phyloP scores from a whole-genome alignment of 2,329 filamentous ascomycete genomes.

The Aspergillus transmontanensis region DNA sequence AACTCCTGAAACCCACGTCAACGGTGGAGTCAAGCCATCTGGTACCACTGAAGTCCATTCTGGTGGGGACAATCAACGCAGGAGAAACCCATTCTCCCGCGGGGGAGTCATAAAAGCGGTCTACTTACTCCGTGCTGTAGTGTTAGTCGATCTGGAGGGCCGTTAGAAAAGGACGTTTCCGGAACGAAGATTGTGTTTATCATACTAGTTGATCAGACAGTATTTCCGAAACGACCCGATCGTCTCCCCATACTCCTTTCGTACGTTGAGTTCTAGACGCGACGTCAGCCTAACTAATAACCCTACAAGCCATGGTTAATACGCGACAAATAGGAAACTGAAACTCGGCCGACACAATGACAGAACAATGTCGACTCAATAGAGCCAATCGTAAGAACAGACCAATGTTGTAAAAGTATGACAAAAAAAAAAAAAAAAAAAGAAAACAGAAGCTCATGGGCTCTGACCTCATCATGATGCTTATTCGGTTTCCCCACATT shows the following conservation, averaged over 20 bases:
- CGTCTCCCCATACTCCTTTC: background rate
- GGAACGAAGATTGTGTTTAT: background rate
- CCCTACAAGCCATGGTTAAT: background rate
- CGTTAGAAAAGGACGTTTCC: background rate
- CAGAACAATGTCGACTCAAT: background rate
- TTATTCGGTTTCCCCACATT: conserved; percentile 9
- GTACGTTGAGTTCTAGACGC: too few species aligned
- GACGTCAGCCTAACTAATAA: too few species aligned
- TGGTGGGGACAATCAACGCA: conserved; percentile 8
- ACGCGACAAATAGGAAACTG: background rate
- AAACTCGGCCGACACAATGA: background rate
- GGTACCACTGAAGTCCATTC: conserved; percentile 16
- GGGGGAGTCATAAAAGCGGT: background rate
- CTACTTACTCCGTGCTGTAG: background rate
- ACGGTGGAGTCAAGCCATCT: conserved; percentile 16
- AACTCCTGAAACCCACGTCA: conserved; percentile 9
- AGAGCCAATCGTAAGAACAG: background rate
- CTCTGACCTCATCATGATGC: conserved; percentile 31
- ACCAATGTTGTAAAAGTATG: background rate
- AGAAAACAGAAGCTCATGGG: background rate
- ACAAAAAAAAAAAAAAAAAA: background rate
- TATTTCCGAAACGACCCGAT: background rate
- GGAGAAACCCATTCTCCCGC: background rate
- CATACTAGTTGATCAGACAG: background rate
- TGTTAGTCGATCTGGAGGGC: background rate